Base-by-base conservation (phyloP, 2,329 filamentous ascomycete species). In the Gaeumannomyces tritici region DNA sequence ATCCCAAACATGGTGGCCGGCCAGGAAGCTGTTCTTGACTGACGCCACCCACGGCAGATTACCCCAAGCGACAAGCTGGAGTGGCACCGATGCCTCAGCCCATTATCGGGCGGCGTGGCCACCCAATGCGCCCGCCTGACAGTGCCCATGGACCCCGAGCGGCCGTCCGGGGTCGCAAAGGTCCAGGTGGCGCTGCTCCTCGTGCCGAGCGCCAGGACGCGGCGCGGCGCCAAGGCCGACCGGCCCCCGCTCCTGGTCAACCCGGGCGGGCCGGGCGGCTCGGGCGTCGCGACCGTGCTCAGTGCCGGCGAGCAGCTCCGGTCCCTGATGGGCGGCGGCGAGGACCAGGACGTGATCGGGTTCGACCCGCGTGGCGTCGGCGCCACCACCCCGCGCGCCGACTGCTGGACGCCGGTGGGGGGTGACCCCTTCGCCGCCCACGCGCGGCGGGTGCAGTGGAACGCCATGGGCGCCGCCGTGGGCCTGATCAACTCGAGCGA, bases 321-420 rank as follows among this genome's bases (percentile, higher is more conserved):
- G 77, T 71, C n/a, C 24, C 51, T 2, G 47, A 61, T 5, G 62
- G 80, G 2, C 77, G 77, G 55, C 60, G 64, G 77, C 47, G 60
- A 63, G 0, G 73, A 77, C 54, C 73, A 75, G 64, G 76, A 80
- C 63, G 67, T 81, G 24, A 73, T 82, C 58, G 75, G 78, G 2
- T 81, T 81, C 61, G 79, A 81, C 65, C 79, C 79, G 1, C 73
- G 79, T 26, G 79, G 79, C 60, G 70, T 76, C 55, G 74, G 73
- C 11, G 73, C 70, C 55, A 77, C 75, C 1, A 73, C 71, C 0
- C 77, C 77, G 1, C 64, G 65, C 27, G 73, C 75, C 15, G 73
- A 77, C 64, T 79, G 77, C 65, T 79, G 75, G 60, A 51, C 42
- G 42, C 42, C 42, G 42, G 6, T 51, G 18, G n/a, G n/a, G n/a